phyloP scores from a whole-genome alignment of 2,329 filamentous ascomycete species.

The Xylariaceae sp. region DNA sequence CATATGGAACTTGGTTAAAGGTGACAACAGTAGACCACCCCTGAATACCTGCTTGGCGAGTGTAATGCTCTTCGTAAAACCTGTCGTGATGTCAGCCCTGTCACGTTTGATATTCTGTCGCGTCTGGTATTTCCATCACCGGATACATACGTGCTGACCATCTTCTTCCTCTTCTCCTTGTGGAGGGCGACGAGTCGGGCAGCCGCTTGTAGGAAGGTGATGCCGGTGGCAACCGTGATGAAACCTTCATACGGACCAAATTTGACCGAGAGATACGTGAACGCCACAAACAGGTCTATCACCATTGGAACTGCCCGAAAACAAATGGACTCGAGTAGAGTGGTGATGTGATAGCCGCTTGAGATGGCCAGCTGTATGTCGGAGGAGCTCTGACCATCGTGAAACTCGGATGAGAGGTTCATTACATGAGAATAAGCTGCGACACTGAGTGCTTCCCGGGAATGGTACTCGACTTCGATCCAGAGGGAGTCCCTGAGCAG shows the following conservation, averaged over 20 bases:
- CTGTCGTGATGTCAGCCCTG: constrained; percentile 15
- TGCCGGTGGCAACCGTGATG: constrained; percentile 53
- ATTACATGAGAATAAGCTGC: constrained; percentile 56
- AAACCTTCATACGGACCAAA: constrained; percentile 59
- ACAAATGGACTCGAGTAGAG: constrained; percentile 52
- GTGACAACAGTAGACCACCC: constrained; percentile 56
- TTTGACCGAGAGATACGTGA: constrained; percentile 53
- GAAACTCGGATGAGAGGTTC: constrained; percentile 56
- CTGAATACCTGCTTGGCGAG: constrained; percentile 50
- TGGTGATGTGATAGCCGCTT: constrained; percentile 48
- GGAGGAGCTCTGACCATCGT: constrained; percentile 55
- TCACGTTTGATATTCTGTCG: too few relatives aligned
- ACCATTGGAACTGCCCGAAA: constrained; percentile 56
- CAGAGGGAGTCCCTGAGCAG: constrained; percentile 51
- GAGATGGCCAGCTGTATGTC: constrained; percentile 54
- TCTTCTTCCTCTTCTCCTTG: constrained; percentile 43
- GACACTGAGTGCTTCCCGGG: constrained; percentile 46
- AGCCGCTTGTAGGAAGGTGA: constrained; percentile 51
- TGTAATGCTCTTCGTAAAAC: constrained; percentile 49
- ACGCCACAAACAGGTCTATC: constrained; percentile 54
- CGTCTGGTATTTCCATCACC: background rate
- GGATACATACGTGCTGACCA: constrained; percentile 40
- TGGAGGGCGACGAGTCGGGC: constrained; percentile 46
- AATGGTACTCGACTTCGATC: constrained; percentile 54
- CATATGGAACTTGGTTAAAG: constrained; percentile 55